Evolutionary conservation across 495 filamentous ascomycete genomes (phyloP).

Genomic region (Barbatosphaeria neglecta): DNA sequence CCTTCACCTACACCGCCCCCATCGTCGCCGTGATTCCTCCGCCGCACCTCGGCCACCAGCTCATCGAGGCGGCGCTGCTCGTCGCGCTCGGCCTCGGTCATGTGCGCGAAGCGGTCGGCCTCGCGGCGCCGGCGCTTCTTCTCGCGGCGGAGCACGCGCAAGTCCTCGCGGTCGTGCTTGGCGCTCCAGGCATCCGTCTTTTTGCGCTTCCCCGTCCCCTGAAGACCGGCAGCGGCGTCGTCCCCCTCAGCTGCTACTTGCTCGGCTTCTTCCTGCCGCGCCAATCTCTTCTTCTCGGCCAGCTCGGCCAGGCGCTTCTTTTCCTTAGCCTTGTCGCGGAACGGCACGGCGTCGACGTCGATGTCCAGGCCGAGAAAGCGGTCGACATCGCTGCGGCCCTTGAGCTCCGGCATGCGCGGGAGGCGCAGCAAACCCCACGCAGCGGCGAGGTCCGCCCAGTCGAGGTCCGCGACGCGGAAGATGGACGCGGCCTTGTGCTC

Average conservation of each 20-base stretch:
- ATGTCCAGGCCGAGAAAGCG: slow-evolving; percentile 73
- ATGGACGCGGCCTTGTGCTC: slow-evolving; percentile 88
- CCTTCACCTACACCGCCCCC: slow-evolving; percentile 3
- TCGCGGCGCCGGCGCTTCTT: slow-evolving; percentile 64
- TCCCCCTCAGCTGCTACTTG: slow-evolving; percentile 9
- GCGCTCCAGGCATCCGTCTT: slow-evolving; percentile 68
- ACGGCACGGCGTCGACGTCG: slow-evolving; percentile 54
- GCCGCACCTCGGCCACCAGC: slow-evolving; percentile 62
- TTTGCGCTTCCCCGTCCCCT: slow-evolving; percentile 42
- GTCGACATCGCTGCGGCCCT: slow-evolving; percentile 49
- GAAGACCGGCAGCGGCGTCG: slow-evolving; percentile 26
- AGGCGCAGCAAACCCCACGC: slow-evolving; percentile 73
- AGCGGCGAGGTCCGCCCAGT: slow-evolving; percentile 71
- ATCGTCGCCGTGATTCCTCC: slow-evolving; percentile 36
- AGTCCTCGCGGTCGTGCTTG: slow-evolving; percentile 60
- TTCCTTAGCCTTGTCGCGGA: slow-evolving; percentile 70
- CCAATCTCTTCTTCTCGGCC: slow-evolving; percentile 17
- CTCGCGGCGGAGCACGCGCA: slow-evolving; percentile 55
- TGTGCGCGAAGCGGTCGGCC: slow-evolving; percentile 50
- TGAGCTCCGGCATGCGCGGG: slow-evolving; percentile 90
- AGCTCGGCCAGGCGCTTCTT: slow-evolving; percentile 47
- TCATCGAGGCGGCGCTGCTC: slow-evolving; percentile 58
- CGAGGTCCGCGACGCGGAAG: slow-evolving; percentile 69
- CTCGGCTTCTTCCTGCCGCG: too few relatives aligned
- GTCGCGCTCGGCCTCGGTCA: slow-evolving; percentile 62